phyloP scores from a whole-genome alignment of 257 asterid genomes.

The Solanum pennellii region DNA sequence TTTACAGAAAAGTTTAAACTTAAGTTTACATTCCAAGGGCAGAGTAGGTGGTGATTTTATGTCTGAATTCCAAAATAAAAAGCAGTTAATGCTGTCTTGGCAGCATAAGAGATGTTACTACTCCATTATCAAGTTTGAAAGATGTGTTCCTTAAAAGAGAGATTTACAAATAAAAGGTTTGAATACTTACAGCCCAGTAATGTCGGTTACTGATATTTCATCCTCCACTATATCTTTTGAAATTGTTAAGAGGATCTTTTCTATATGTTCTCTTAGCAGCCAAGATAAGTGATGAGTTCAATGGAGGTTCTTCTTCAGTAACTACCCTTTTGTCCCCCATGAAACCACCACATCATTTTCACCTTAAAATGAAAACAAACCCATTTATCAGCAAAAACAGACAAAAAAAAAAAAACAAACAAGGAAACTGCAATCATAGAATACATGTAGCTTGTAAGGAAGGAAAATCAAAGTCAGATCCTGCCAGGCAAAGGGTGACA shows the following conservation, averaged over 20 bases:
- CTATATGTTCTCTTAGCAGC: slow-evolving; percentile 66
- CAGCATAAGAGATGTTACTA: background rate
- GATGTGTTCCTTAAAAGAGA: background rate
- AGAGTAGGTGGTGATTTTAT: background rate
- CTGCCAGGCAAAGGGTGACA: slow-evolving; percentile 8
- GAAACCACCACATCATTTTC: slow-evolving; percentile 9
- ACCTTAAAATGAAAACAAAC: slow-evolving; percentile 14
- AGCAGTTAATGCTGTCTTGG: background rate
- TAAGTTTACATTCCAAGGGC: background rate
- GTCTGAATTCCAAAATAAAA: background rate
- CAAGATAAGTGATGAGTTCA: slow-evolving; percentile 54
- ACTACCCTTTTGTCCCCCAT: slow-evolving; percentile 37
- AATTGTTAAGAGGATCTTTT: slow-evolving; percentile 58
- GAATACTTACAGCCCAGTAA: slow-evolving; percentile 83
- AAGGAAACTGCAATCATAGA: background rate
- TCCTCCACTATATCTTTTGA: slow-evolving; percentile 54
- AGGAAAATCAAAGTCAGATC: slow-evolving; percentile 11
- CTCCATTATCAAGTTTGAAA: background rate
- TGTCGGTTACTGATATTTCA: slow-evolving; percentile 77
- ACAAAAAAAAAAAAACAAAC: too few relatives aligned
- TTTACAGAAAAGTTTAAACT: background rate
- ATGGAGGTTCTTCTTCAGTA: slow-evolving; percentile 33
- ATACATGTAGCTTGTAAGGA: slow-evolving; percentile 24
- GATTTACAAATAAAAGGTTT: background rate
- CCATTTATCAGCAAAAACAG: background rate